Evolutionary conservation across 2,329 filamentous ascomycete genomes (phyloP).

Genomic region (Aspergillus amoenus): DNA sequence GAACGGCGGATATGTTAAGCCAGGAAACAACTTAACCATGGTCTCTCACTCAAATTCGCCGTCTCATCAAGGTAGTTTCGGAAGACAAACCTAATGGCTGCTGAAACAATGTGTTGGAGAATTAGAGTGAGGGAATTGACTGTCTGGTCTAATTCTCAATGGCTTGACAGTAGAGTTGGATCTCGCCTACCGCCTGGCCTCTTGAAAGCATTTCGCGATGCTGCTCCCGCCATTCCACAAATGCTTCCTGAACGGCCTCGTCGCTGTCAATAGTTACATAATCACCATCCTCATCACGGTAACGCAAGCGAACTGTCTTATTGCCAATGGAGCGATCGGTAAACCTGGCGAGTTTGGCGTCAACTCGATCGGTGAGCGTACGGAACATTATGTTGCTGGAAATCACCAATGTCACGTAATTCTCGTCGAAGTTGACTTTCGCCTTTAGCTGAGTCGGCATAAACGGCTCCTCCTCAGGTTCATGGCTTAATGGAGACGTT

Average conservation of each 20-base stretch:
- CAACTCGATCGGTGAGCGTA: conserved; percentile 89
- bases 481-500: conserved; percentile 35
- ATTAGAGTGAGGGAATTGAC: conserved; percentile 1
- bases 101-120: conserved; percentile 7
- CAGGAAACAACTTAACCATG: conserved; percentile 22
- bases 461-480: conserved; percentile 42
- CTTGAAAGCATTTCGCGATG: conserved; percentile 59
- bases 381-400: conserved; percentile 94
- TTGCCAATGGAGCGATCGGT: conserved; percentile 80
- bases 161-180: conserved; percentile 78
- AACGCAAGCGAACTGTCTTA: conserved; percentile 81
- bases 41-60: conserved; percentile 9
- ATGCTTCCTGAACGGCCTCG: conserved; percentile 93
- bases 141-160: conserved; percentile 36
- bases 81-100: conserved; percentile 10
- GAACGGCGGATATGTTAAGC: conserved; percentile 20
- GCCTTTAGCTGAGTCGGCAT: conserved; percentile 83
- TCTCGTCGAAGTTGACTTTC: conserved; percentile 88
- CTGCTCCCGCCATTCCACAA: conserved; percentile 88
- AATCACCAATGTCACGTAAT: conserved; percentile 93
- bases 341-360: conserved; percentile 86
- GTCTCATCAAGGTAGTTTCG: conserved; percentile 15
- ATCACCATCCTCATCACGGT: conserved; percentile 88
- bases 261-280: conserved; percentile 92
- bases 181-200: conserved; percentile 81